Evolutionary conservation across 1,284 basidiomycete genomes (phyloP), one percentile per base, ranked within the genome.

Genomic region (Leucoagaricus sp.): DNA sequence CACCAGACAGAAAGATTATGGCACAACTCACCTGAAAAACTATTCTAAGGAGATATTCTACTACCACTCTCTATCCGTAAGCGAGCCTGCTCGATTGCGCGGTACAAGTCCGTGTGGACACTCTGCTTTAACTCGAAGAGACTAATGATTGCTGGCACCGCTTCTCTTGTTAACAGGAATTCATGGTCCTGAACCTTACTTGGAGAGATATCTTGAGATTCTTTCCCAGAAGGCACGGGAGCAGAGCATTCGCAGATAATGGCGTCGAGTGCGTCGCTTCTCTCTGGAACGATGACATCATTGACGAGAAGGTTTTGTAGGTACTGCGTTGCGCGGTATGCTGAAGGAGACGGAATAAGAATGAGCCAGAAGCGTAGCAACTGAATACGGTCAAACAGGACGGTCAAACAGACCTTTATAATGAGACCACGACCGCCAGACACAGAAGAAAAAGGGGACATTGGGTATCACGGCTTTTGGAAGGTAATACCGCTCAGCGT

Each of bases 341-440:
- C 90, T 91, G 60, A n/a, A 34, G 21, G n/a, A 9, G 36, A 17
- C 7, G 9, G 15, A 2, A 4, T 46, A 41, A 42, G 25, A n/a
- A n/a, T n/a, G n/a, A n/a, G n/a, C n/a, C n/a, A n/a, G n/a, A n/a
- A n/a, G n/a, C n/a, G n/a, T n/a, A n/a, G 23, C 19, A 34, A 21
- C 13, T 36, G n/a, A 10, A 2, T 25, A 19, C 7, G 4, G 40
- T 1, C 45, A 50, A 33, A n/a, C 19, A 40, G 34, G n/a, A n/a
- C 34, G 53, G 56, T 23, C 6, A 13, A n/a, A n/a, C 15, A 23
- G 54, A 88, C 89, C 89, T 79, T 77, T 83, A 66, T 86, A 92
- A 69, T 92, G 90, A 45, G 85, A 87, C 89, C 90, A 93, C 45
- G 88, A 84, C 48, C 90, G 78, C 90, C 91, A 93, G 2, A 79